phyloP scores from a whole-genome alignment of 2,329 filamentous ascomycete species.

The Aspergillus sp. region DNA sequence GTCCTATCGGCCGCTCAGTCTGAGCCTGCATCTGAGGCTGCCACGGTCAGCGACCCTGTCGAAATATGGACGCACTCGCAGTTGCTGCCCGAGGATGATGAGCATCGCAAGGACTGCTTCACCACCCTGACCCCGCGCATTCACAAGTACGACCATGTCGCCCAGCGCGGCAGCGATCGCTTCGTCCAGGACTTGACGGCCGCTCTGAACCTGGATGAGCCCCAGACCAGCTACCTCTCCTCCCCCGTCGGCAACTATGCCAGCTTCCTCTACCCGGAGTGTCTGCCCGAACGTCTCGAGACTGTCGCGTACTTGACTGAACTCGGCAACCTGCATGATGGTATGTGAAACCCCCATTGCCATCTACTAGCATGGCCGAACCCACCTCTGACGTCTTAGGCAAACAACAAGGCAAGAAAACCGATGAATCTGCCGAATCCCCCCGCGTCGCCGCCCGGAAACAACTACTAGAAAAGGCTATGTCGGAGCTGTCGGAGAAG shows the following conservation, averaged over 20 bases:
- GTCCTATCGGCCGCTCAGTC: conserved; percentile 12
- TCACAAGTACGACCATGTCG: conserved; percentile 19
- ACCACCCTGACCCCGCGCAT: conserved; percentile 13
- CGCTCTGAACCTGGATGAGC: conserved; percentile 5
- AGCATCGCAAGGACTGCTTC: conserved; percentile 11
- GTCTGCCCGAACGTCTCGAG: conserved; percentile 14
- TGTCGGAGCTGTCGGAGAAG: conserved; percentile 11
- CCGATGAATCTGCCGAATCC: conserved; percentile 11
- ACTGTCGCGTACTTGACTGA: conserved; percentile 16
- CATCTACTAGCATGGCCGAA: too few relatives aligned
- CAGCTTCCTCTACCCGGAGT: conserved; percentile 17
- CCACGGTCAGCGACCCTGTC: conserved; percentile 10
- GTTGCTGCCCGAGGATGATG: conserved; percentile 5
- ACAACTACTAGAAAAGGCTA: conserved; percentile 12
- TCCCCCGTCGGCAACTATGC: conserved; percentile 17
- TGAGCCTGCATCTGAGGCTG: conserved; percentile 8
- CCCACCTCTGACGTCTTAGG: not conserved
- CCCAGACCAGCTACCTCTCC: conserved; percentile 12
- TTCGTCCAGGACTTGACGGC: conserved; percentile 15
- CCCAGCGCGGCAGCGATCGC: conserved; percentile 15
- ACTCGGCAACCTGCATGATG: conserved; percentile 13
- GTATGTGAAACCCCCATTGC: not conserved
- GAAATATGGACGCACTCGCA: conserved; percentile 16
- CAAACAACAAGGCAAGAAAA: conserved; percentile 8
- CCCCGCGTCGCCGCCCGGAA: conserved; percentile 10